These are phyloP conservation scores for Emiliania huxleyi DNA, from an alignment of 78 protist species.

Conservation along the genomic window DNA sequence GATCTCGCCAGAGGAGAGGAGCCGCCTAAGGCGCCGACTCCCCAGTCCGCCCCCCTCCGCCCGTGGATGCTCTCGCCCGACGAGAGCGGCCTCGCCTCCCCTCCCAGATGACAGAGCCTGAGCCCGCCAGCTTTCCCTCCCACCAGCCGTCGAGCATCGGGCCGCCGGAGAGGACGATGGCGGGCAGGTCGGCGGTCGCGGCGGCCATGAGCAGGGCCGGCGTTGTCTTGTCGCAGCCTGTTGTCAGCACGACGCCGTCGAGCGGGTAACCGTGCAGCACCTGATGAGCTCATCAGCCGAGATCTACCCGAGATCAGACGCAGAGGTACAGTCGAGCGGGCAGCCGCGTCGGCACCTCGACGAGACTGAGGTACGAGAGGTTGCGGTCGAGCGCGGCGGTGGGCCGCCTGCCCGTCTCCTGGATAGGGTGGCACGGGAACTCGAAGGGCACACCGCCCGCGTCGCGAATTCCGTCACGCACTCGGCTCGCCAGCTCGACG, in stretches of 20 bases:
- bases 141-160: not conserved
- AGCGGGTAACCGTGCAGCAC: not conserved
- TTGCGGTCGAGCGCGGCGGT: not conserved
- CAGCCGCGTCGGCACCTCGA: no score
- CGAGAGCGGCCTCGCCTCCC: no score
- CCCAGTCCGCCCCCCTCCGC: no score
- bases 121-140: not conserved
- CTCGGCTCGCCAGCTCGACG: not conserved
- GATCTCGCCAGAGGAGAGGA: not conserved
- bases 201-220: not conserved
- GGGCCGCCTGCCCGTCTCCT: not conserved
- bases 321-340: no score
- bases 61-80: no score
- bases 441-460: not conserved
- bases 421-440: not conserved
- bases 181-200: not conserved
- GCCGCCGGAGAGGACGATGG: not conserved
- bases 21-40: no score
- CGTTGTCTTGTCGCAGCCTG: not conserved
- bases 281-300: no score
- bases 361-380: not conserved
- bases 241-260: not conserved
- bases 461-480: not conserved
- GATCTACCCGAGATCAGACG: no score
- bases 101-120: not conserved